A percentile compares a stretch with the other conserved stretches of the same genome.
Evolutionary conservation across 1,284 basidiomycete species (phyloP).

Genomic region (Stereum hirsutum): DNA sequence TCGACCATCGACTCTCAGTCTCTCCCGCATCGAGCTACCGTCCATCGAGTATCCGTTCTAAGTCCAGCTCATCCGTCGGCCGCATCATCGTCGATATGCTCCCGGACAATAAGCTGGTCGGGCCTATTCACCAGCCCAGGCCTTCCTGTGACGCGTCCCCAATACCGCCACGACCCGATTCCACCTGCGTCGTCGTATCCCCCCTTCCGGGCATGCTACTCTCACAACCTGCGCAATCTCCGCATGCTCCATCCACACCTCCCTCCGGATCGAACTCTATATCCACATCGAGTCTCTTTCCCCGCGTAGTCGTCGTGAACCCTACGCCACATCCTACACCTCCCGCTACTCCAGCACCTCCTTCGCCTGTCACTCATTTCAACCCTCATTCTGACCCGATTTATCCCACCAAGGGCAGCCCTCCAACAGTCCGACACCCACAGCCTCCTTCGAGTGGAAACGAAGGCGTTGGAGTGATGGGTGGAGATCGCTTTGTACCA

Average conservation of each 20-base stretch:
- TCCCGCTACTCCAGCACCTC: constrained; percentile 35
- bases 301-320: constrained; percentile 46
- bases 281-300: constrained; percentile 25
- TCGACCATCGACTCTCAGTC: constrained; percentile 13
- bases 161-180: constrained; percentile 11
- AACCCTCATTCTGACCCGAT: no score
- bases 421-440: no score
- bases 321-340: constrained; percentile 49
- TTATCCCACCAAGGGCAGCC: no score
- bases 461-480: no score
- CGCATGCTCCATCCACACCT: constrained; percentile 21
- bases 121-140: constrained; percentile 6
- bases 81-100: constrained; percentile 51
- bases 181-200: constrained; percentile 18
- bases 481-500: no score
- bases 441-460: no score
- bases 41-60: constrained; percentile 20
- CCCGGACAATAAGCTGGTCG: constrained; percentile 25
- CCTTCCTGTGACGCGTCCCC: constrained; percentile 4
- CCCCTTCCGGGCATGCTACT: constrained; percentile 21
- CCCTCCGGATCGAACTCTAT: no score
- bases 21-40: constrained; percentile 11
- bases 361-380: no score
- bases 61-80: constrained; percentile 29
- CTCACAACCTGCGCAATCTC: no score